Conservation (phyloP, 2,329 filamentous ascomycete species). For the Biscogniauxia sp. region DNA sequence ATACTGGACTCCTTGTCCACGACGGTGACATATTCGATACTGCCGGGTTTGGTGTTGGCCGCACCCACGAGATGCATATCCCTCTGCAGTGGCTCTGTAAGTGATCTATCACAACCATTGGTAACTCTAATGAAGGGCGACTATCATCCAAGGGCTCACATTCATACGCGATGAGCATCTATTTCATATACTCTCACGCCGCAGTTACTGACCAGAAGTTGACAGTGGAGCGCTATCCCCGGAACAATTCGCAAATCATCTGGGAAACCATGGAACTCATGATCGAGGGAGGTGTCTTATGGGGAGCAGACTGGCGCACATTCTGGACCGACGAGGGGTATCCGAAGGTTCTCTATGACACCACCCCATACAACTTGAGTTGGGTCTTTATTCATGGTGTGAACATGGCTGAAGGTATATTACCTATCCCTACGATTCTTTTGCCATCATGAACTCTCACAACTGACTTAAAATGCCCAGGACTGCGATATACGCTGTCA, state of each 20-base stretch:
- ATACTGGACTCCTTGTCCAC: constrained; percentile 46
- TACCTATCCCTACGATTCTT: neutral
- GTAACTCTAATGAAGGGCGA: neutral
- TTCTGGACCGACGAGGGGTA: constrained; percentile 29
- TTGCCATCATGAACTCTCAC: neutral
- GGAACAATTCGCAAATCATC: constrained; percentile 31
- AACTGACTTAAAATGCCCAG: constrained; percentile 14
- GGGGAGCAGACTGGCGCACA: constrained; percentile 30
- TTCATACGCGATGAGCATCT: too few relatives aligned
- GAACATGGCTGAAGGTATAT: constrained; percentile 37
- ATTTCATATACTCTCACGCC: too few relatives aligned
- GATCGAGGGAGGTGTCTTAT: constrained; percentile 36
- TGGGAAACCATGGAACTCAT: constrained; percentile 40
- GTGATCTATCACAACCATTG: neutral
- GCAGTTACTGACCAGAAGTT: neutral
- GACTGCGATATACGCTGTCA: constrained; percentile 36
- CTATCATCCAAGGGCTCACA: neutral
- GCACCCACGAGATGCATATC: constrained; percentile 38
- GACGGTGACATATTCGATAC: constrained; percentile 39
- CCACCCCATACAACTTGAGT: constrained; percentile 28
- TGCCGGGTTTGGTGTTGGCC: constrained; percentile 31
- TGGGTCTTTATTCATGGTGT: constrained; percentile 38
- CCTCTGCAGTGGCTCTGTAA: constrained; percentile 37
- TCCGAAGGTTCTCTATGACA: constrained; percentile 20
- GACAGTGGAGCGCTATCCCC: constrained; percentile 26